A percentile compares a stretch with the other conserved stretches of the same genome.
Conservation (phyloP, 768 basidiomycete species). For the Rhodocollybia butyracea region DNA sequence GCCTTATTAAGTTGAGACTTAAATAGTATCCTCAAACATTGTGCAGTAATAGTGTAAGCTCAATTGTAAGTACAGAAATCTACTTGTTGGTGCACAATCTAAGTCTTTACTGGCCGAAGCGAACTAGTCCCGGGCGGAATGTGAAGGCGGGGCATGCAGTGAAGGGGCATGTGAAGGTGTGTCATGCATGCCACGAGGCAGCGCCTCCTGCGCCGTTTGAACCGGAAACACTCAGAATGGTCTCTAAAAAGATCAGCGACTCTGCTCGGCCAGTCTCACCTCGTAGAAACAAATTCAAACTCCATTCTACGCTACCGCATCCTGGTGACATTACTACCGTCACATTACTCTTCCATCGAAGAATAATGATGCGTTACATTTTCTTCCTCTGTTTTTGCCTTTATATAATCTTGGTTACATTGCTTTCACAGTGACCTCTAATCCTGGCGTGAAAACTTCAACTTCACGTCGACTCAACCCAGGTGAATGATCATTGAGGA, state of each 20-base stretch:
- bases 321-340: slow-evolving; percentile 32
- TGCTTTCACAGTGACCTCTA: slow-evolving; percentile 60
- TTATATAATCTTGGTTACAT: not conserved
- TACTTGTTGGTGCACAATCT: too few relatives aligned
- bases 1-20: too few relatives aligned
- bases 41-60: too few relatives aligned
- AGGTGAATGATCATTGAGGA: slow-evolving; percentile 71
- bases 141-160: too few relatives aligned
- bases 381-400: not conserved
- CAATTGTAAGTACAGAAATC: too few relatives aligned
- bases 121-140: too few relatives aligned
- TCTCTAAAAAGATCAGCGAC: slow-evolving; percentile 36
- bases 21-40: too few relatives aligned
- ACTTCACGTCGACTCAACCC: slow-evolving; percentile 74
- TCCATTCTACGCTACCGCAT: slow-evolving; percentile 43
- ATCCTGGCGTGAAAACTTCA: slow-evolving; percentile 86
- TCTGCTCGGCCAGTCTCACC: slow-evolving; percentile 41
- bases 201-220: too few relatives aligned
- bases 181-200: too few relatives aligned
- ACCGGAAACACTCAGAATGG: slow-evolving; percentile 30
- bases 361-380: slow-evolving; percentile 14
- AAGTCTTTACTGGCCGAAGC: too few relatives aligned
- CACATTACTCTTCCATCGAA: slow-evolving; percentile 22
- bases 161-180: too few relatives aligned
- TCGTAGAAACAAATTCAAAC: slow-evolving; percentile 35